Percentiles rank a stretch among this genome's conserved stretches.
Evolutionary conservation across 169 alveolate species (phyloP).

Genomic region (Cryptosporidium sp.): DNA sequence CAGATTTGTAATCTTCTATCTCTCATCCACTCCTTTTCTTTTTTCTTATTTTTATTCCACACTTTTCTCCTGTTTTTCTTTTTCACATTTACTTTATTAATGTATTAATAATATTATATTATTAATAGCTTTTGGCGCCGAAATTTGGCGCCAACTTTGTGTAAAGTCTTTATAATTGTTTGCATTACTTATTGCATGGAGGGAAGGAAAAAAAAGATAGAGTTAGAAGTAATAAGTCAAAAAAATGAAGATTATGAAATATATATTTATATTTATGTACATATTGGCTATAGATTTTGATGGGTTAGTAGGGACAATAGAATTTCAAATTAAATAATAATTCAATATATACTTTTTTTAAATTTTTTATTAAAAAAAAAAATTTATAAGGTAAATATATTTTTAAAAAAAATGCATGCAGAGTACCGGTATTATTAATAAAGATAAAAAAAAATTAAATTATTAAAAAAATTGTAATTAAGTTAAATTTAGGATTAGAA

Average conservation of each 20-base stretch:
- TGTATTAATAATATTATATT: neutral
- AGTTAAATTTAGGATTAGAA: neutral
- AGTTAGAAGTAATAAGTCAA: neutral
- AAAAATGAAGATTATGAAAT: no score
- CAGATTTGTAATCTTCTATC: neutral
- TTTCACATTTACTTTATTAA: neutral
- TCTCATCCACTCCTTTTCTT: neutral
- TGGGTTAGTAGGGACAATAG: no score
- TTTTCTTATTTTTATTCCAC: neutral
- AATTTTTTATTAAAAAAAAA: neutral
- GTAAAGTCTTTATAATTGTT: neutral
- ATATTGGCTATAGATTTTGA: neutral
- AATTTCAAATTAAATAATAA: no score
- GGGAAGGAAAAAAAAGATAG: neutral
- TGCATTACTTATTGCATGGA: neutral
- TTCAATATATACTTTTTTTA: neutral
- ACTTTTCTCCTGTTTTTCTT: neutral
- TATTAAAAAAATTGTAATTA: neutral
- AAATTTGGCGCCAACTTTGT: neutral
- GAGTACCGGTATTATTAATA: constrained; percentile 4
- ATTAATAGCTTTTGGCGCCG: neutral
- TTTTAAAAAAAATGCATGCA: constrained; percentile 6
- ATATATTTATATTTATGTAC: no score
- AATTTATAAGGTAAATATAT: neutral
- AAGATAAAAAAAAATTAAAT: neutral